phyloP scores from a whole-genome alignment of 1,139 yeast species.

The Debaryomyces udenii region DNA sequence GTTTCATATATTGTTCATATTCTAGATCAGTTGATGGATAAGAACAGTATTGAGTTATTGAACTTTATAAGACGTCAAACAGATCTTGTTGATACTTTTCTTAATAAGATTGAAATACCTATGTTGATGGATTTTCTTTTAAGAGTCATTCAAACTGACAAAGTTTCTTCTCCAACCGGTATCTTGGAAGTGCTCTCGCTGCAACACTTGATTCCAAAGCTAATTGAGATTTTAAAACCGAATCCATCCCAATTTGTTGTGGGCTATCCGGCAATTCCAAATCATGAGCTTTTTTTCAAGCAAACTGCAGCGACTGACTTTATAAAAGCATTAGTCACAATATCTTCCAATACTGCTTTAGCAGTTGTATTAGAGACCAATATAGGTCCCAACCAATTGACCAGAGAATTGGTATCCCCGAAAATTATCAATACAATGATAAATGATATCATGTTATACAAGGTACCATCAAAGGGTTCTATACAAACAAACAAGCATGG shows the following conservation, averaged over 20 bases:
- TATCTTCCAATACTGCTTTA: conserved; percentile 70
- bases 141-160: conserved; percentile 65
- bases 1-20: conserved; percentile 46
- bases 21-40: conserved; percentile 50
- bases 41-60: conserved; percentile 50
- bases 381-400: conserved; percentile 51
- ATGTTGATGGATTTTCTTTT: conserved; percentile 59
- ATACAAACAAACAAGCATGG: conserved; percentile 46
- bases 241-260: conserved; percentile 37
- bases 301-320: conserved; percentile 97
- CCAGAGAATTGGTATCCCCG: conserved; percentile 48
- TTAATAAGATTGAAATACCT: conserved; percentile 59
- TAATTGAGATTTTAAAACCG: conserved; percentile 54
- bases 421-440: conserved; percentile 40
- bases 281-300: conserved; percentile 52
- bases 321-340: conserved; percentile 87
- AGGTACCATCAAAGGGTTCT: conserved; percentile 19
- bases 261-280: conserved; percentile 27
- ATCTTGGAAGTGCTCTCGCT: conserved; percentile 54
- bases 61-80: conserved; percentile 56
- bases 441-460: conserved; percentile 43
- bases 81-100: conserved; percentile 55
- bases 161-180: conserved; percentile 66
- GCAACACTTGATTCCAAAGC: conserved; percentile 55
- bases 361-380: conserved; percentile 51